Base-by-base conservation (phyloP, 2,329 filamentous ascomycete genomes). In the Chaetomium olivaceum region DNA sequence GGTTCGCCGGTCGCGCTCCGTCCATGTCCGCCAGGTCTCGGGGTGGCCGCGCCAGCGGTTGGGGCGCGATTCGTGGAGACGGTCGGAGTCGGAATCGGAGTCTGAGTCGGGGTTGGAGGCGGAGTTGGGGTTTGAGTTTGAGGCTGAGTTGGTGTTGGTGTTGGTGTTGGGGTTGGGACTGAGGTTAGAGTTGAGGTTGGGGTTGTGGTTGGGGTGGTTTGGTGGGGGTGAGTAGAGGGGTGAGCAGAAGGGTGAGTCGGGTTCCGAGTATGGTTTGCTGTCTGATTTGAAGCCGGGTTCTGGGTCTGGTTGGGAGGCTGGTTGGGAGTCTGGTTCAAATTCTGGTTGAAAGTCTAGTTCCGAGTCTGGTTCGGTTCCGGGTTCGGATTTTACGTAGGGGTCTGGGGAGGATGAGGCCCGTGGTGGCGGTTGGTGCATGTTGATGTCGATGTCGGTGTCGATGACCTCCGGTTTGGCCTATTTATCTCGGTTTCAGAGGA, bases 41-140 rank as follows among this genome's bases (percentile, higher is more conserved):
- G 83, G 77, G 1, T 83, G 77, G 0, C 92, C 91, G n/a, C 76
- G 80, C 82, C 90, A 96, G 67, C 87, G 87, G 74, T 95, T 95
- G 11, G 88, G 88, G 1, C 90, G 85, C 55, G 78, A 75, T 57
- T 79, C 74, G 68, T 79, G 55, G 9, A 61, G 60, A 12, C 55
- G 58, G n/a, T 58, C 56, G 23, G 48, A 36, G 46, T 67, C 62
- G 25, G 58, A 33, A 19, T 19, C 14, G 5, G 33, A 21, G 33
- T 19, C 39, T 3, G 39, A 36, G 33, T 8, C 9, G 11, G 33
- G 33, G 46, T 48, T 19, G 36, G 36, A 1, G 39, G 19, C n/a
- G 39, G 39, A 19, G 36, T 43, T 19, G 36, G 36, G 2, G 36
- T 43, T 19, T 14, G 36, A 5, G 43, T 11, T 11, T 19, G 19